Percentiles rank a stretch among this genome's conserved stretches.
phyloP scores from a whole-genome alignment of 495 filamentous ascomycete species.

The Chlorociboria aeruginascens region DNA sequence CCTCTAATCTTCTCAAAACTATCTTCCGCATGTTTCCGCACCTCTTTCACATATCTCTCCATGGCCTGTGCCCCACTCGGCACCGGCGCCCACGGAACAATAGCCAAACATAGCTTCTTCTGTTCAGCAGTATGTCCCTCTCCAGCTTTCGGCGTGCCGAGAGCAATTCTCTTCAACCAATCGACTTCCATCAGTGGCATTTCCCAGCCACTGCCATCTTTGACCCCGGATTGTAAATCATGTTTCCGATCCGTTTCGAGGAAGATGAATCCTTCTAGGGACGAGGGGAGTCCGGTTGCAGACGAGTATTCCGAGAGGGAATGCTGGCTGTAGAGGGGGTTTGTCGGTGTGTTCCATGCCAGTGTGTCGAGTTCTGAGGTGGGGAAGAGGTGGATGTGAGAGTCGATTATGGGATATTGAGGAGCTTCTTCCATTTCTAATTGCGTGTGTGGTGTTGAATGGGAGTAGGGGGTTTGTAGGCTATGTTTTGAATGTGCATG shows the following conservation, averaged over 20 bases:
- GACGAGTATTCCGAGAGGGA: slow-evolving; percentile 46
- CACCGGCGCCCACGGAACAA: slow-evolving; percentile 76
- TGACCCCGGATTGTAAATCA: slow-evolving; percentile 33
- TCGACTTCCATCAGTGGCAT: slow-evolving; percentile 61
- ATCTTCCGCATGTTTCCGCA: slow-evolving; percentile 34
- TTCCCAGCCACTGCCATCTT: slow-evolving; percentile 32
- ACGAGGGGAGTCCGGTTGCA: slow-evolving; percentile 9
- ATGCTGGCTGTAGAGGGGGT: slow-evolving; percentile 46
- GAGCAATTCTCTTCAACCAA: slow-evolving; percentile 50
- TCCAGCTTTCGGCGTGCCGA: slow-evolving; percentile 38
- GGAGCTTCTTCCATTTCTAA: slow-evolving; percentile 5
- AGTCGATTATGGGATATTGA: slow-evolving; percentile 42
- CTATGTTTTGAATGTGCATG: neutral
- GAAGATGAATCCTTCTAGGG: slow-evolving; percentile 59
- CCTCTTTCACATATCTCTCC: slow-evolving; percentile 37
- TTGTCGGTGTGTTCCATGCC: slow-evolving; percentile 46
- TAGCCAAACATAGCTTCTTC: slow-evolving; percentile 42
- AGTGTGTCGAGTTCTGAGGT: slow-evolving; percentile 47
- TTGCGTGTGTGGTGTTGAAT: neutral
- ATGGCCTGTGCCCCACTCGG: slow-evolving; percentile 40
- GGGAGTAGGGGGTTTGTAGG: neutral
- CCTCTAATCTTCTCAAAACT: slow-evolving; percentile 44
- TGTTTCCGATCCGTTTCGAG: slow-evolving; percentile 70
- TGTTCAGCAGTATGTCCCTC: slow-evolving; percentile 48
- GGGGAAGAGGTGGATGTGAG: slow-evolving; percentile 81